Evolutionary conservation across 2,329 filamentous ascomycete species (phyloP).

Genomic region (Penicillium olsonii): DNA sequence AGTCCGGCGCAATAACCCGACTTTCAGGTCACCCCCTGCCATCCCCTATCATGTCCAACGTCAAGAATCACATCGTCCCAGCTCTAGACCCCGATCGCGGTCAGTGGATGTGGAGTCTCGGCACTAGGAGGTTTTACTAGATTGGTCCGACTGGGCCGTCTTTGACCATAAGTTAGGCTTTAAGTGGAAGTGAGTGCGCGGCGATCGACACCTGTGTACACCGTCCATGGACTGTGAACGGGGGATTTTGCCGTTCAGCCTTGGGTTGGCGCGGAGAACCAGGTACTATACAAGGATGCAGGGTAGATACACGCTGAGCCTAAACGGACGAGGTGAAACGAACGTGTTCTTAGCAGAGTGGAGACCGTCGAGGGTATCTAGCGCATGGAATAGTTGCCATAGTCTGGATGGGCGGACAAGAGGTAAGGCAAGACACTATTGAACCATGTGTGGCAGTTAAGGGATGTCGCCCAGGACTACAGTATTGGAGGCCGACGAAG

Average conservation of each 20-base stretch:
- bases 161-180: slow-evolving; percentile 6
- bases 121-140: slow-evolving; percentile 8
- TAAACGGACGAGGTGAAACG: slow-evolving; percentile 14
- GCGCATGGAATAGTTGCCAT: neutral
- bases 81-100: neutral
- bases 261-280: neutral
- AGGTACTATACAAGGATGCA: neutral
- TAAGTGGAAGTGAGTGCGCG: slow-evolving; percentile 10
- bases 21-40: neutral
- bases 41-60: neutral
- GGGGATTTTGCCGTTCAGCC: neutral
- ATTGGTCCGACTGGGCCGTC: slow-evolving; percentile 21
- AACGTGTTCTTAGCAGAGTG: slow-evolving; percentile 1
- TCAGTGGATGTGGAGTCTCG: slow-evolving; percentile 4
- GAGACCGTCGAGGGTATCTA: neutral
- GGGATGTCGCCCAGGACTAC: too few species aligned
- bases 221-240: neutral
- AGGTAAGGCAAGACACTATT: slow-evolving; percentile 1
- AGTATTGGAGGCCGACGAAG: too few species aligned
- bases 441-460: slow-evolving; percentile 10
- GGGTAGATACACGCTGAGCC: neutral
- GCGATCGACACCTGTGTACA: slow-evolving; percentile 12
- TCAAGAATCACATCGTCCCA: neutral
- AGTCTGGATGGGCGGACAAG: neutral
- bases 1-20: neutral